Percentiles rank a stretch among this genome's conserved stretches.
These are phyloP conservation scores for Rubia peregrina DNA, from an alignment of 305 asterid species.

Conservation along the genomic window DNA sequence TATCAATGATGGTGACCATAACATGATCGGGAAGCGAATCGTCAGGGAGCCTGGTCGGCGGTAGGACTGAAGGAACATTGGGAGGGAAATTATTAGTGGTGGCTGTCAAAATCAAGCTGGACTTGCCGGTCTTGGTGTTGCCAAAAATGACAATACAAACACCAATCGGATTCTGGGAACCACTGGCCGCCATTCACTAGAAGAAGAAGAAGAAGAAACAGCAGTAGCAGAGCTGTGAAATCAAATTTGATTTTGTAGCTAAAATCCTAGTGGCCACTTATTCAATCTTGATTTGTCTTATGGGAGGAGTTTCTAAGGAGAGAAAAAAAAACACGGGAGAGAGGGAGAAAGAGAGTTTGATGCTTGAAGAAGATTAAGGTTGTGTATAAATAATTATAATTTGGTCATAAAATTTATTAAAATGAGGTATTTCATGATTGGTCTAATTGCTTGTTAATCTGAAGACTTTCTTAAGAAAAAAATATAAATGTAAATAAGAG, in stretches of 20 bases:
- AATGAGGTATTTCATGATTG: no score
- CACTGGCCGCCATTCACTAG: constrained; percentile 63
- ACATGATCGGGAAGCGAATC: constrained; percentile 86
- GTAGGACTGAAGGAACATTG: constrained; percentile 74
- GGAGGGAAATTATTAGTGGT: constrained; percentile 66
- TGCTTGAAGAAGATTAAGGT: no score
- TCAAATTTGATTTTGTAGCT: constrained; percentile 4
- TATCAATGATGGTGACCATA: constrained; percentile 83
- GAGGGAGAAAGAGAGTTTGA: no score
- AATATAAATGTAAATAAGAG: no score
- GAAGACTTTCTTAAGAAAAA: no score
- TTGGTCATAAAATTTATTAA: no score
- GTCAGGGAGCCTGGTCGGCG: constrained; percentile 87
- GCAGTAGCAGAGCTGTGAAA: not conserved
- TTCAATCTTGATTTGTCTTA: not conserved
- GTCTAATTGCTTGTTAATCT: no score
- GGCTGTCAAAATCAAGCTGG: constrained; percentile 80
- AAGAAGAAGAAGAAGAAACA: not conserved
- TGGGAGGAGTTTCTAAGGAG: constrained; percentile 28
- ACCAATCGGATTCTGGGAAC: constrained; percentile 35
- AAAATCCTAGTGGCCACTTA: constrained; percentile 18
- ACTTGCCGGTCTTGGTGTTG: constrained; percentile 83
- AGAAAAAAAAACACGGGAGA: not conserved
- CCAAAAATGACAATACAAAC: constrained; percentile 91
- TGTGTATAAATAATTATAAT: no score